phyloP scores from a whole-genome alignment of 2,329 filamentous ascomycete species.

The Microsporum canis region DNA sequence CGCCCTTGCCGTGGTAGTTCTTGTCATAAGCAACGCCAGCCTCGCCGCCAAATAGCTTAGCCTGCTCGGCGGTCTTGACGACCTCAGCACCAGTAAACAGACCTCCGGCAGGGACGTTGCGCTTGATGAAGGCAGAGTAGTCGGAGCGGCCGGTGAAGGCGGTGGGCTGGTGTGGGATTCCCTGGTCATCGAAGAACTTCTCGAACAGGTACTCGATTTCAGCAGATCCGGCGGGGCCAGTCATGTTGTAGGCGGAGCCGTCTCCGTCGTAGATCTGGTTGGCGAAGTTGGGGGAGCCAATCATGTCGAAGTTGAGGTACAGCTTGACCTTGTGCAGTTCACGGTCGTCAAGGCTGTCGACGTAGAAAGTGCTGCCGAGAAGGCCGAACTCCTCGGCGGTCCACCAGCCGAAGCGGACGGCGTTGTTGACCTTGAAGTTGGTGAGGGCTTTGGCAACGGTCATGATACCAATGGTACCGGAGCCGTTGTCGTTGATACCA shows the following conservation, averaged over 20 bases:
- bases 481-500: conserved; percentile 70
- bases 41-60: conserved; percentile 56
- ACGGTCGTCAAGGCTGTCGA: conserved; percentile 36
- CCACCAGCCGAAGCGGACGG: conserved; percentile 56
- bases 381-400: conserved; percentile 53
- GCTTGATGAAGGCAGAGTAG: conserved; percentile 64
- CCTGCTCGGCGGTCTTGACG: conserved; percentile 59
- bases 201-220: conserved; percentile 58
- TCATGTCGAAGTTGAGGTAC: conserved; percentile 64
- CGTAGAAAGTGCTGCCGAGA: conserved; percentile 49
- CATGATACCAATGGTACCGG: conserved; percentile 51
- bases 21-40: conserved; percentile 47
- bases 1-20: conserved; percentile 46
- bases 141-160: conserved; percentile 70
- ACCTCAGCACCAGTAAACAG: conserved; percentile 69
- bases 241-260: conserved; percentile 43
- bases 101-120: conserved; percentile 62
- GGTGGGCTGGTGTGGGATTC: conserved; percentile 56
- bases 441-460: conserved; percentile 51
- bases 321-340: conserved; percentile 51
- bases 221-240: conserved; percentile 52
- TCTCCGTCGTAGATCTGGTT: conserved; percentile 48
- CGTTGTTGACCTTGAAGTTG: conserved; percentile 63
- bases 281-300: conserved; percentile 51
- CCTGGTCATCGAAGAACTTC: conserved; percentile 52